These are phyloP conservation scores for Neurospora sp. DNA, from an alignment of 495 filamentous ascomycete genomes.

Conservation along the genomic window DNA sequence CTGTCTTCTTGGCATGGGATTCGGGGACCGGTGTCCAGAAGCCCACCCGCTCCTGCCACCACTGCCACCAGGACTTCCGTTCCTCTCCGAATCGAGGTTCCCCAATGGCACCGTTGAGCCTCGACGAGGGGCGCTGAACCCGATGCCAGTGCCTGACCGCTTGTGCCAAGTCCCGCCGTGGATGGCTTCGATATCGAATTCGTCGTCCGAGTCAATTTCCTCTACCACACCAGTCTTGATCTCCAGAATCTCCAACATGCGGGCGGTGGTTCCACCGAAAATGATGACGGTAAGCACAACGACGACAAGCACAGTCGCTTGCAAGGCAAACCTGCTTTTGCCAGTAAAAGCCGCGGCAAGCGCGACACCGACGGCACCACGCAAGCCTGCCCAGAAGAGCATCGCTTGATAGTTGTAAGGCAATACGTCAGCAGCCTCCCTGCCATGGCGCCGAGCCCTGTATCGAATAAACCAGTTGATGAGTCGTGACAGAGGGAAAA, in stretches of 20 bases:
- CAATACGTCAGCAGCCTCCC: slow-evolving; percentile 74
- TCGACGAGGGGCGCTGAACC: slow-evolving; percentile 57
- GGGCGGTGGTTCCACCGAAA: slow-evolving; percentile 94
- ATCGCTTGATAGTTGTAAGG: slow-evolving; percentile 91
- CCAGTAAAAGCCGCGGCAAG: slow-evolving; percentile 82
- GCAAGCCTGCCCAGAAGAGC: slow-evolving; percentile 96
- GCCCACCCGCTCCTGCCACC: slow-evolving; percentile 34
- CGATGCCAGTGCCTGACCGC: slow-evolving; percentile 55
- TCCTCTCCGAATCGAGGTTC: slow-evolving; percentile 30
- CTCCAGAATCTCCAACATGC: slow-evolving; percentile 92
- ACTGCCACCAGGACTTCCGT: slow-evolving; percentile 14
- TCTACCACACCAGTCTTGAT: slow-evolving; percentile 94
- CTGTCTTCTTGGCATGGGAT: slow-evolving; percentile 26
- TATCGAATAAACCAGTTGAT: slow-evolving; percentile 95
- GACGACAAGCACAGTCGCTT: slow-evolving; percentile 89
- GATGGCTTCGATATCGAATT: slow-evolving; percentile 92
- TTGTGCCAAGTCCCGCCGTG: slow-evolving; percentile 65
- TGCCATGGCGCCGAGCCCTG: slow-evolving; percentile 65
- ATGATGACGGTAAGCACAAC: slow-evolving; percentile 98
- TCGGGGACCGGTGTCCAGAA: slow-evolving; percentile 42
- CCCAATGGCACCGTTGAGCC: slow-evolving; percentile 47
- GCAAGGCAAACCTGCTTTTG: slow-evolving; percentile 63
- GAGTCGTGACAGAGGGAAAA: slow-evolving; percentile 80
- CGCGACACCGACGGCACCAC: slow-evolving; percentile 92
- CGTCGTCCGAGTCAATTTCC: slow-evolving; percentile 92